phyloP scores from a whole-genome alignment of 768 basidiomycete genomes.

The Suillus brevipes region DNA sequence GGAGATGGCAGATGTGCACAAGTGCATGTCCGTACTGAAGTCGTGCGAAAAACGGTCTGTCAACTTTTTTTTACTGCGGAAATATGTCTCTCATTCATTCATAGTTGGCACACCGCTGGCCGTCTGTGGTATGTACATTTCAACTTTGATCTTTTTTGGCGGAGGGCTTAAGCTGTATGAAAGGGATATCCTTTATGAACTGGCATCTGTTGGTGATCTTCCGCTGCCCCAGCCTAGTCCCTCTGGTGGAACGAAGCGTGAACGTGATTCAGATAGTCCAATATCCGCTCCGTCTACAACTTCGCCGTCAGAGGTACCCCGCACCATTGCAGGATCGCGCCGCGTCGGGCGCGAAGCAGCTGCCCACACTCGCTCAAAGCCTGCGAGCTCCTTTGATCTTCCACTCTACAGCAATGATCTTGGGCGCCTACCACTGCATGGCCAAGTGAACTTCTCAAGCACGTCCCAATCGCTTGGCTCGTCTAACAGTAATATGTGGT shows the following conservation, averaged over 20 bases:
- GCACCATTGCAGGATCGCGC: conserved; percentile 35
- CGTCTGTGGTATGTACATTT: conserved; percentile 44
- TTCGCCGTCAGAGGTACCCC: conserved; percentile 19
- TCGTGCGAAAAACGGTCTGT: conserved; percentile 36
- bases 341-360: conserved; percentile 32
- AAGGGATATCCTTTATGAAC: conserved; percentile 74
- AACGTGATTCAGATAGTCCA: conserved; percentile 58
- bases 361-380: conserved; percentile 14
- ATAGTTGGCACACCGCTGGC: conserved; percentile 50
- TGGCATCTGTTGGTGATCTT: conserved; percentile 70
- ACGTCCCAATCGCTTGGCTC: conserved; percentile 10
- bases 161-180: not conserved
- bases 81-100: not conserved
- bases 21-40: conserved; percentile 46
- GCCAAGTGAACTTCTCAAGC: conserved; percentile 21
- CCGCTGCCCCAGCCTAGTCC: conserved; percentile 63
- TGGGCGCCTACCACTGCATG: conserved; percentile 52
- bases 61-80: not conserved
- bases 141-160: not conserved
- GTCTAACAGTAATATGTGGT: conserved; percentile 23
- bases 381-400: conserved; percentile 33
- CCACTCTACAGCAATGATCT: conserved; percentile 61
- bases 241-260: conserved; percentile 56
- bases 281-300: conserved; percentile 11
- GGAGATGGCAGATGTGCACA: conserved; percentile 53